Conservation (phyloP, 2,329 filamentous ascomycete genomes). For the Xylaria sp. region DNA sequence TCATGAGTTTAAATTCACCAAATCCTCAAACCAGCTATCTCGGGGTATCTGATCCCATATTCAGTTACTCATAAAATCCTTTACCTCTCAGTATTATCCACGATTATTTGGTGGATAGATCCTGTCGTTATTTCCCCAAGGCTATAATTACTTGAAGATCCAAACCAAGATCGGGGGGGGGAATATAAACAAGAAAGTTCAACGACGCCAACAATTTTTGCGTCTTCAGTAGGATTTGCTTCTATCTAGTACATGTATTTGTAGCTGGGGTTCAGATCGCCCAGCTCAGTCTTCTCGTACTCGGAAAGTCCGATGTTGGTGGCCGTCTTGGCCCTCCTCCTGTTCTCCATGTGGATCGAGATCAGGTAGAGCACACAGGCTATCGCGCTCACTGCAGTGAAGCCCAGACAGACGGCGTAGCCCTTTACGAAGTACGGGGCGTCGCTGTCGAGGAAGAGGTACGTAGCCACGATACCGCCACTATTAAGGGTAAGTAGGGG, state of each 20-base stretch:
- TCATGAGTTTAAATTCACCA: neutral
- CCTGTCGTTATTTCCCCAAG: neutral
- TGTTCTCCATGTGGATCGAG: conserved; percentile 69
- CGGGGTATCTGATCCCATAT: neutral
- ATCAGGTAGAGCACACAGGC: conserved; percentile 69
- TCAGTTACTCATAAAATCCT: neutral
- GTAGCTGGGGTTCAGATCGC: conserved; percentile 66
- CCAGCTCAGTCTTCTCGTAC: conserved; percentile 68
- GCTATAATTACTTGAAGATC: neutral
- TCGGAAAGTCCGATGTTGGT: conserved; percentile 65
- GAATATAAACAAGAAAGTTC: neutral
- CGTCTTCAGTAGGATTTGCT: neutral
- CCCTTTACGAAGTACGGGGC: conserved; percentile 75
- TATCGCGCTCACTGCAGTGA: conserved; percentile 73
- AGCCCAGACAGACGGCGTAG: conserved; percentile 80
- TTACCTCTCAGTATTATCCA: neutral
- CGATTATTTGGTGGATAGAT: neutral
- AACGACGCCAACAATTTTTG: neutral
- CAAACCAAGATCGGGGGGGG: neutral
- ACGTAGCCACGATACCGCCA: conserved; percentile 81
- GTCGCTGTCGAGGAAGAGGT: conserved; percentile 73
- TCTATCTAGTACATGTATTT: conserved; percentile 60
- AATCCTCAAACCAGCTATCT: neutral
- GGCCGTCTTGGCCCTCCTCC: conserved; percentile 59
- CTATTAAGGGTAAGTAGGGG: conserved; percentile 3